Evolutionary conservation across 2,329 filamentous ascomycete genomes (phyloP).

Genomic region (Hypomyces perniciosus): DNA sequence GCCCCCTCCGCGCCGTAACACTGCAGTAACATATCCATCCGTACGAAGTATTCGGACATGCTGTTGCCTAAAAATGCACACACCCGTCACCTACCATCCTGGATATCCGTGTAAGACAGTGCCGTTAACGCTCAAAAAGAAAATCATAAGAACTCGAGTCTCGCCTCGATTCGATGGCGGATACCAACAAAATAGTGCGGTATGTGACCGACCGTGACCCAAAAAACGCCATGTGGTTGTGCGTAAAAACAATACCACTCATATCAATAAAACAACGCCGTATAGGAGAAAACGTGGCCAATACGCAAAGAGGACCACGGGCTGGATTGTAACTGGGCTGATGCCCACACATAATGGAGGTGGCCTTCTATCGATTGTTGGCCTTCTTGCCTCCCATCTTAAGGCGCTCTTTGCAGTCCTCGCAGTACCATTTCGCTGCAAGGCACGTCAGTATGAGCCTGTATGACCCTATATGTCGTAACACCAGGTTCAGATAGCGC

Average conservation of each 20-base stretch:
- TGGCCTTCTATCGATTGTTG: constrained; percentile 35
- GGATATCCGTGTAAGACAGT: neutral
- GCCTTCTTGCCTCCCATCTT: constrained; percentile 49
- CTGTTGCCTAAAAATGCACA: neutral
- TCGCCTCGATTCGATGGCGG: neutral
- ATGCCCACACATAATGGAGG: neutral
- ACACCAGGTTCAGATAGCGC: neutral
- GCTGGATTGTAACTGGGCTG: neutral
- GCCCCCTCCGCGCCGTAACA: too few relatives aligned
- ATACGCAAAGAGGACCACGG: neutral
- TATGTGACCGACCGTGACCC: neutral
- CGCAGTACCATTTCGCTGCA: constrained; percentile 74
- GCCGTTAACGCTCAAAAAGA: neutral
- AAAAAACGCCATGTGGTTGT: neutral
- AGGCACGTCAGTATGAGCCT: constrained; percentile 1
- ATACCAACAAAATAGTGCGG: neutral
- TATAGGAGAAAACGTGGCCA: neutral
- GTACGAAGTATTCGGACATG: too few relatives aligned
- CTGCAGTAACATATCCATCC: too few relatives aligned
- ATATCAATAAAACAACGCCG: constrained; percentile 6
- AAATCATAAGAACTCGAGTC: neutral
- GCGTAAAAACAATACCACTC: neutral
- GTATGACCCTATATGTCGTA: neutral
- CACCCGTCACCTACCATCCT: neutral
- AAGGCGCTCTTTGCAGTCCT: constrained; percentile 66